Percentiles rank a stretch among this genome's conserved stretches.
These are phyloP conservation scores for Combretum micranthum DNA, from an alignment of 345 rosid species.

Conservation along the genomic window DNA sequence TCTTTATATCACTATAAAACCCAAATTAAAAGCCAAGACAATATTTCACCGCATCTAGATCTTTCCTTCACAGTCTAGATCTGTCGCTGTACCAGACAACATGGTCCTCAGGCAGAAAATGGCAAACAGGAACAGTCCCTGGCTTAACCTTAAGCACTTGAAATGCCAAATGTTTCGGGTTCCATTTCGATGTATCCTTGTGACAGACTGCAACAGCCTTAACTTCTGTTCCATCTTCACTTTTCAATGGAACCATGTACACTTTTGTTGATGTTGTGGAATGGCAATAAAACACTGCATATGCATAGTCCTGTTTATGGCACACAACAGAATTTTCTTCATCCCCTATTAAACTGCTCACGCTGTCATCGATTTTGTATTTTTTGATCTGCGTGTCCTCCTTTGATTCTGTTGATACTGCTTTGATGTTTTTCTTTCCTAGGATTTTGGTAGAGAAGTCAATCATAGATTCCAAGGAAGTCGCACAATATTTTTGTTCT, in stretches of 20 bases:
- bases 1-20: too few relatives aligned
- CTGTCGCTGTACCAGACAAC: constrained; percentile 41
- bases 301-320: constrained; percentile 73
- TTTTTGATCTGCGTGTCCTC: constrained; percentile 29
- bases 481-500: constrained; percentile 74
- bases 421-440: constrained; percentile 37
- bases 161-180: constrained; percentile 78
- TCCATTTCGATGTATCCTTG: constrained; percentile 76
- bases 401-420: constrained; percentile 54
- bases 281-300: constrained; percentile 81
- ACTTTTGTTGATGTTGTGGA: constrained; percentile 42
- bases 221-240: constrained; percentile 50
- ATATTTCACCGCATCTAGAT: too few relatives aligned
- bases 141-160: constrained; percentile 71
- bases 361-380: constrained; percentile 30
- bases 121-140: constrained; percentile 64
- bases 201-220: constrained; percentile 83
- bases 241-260: constrained; percentile 50
- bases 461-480: constrained; percentile 78
- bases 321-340: constrained; percentile 39
- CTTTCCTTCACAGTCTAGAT: too few relatives aligned
- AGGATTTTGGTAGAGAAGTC: constrained; percentile 58
- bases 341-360: constrained; percentile 25
- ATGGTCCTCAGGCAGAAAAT: constrained; percentile 77
- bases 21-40: too few relatives aligned